Evolutionary conservation across 1,284 basidiomycete genomes (phyloP).

Genomic region (Tilletiaria anomala): DNA sequence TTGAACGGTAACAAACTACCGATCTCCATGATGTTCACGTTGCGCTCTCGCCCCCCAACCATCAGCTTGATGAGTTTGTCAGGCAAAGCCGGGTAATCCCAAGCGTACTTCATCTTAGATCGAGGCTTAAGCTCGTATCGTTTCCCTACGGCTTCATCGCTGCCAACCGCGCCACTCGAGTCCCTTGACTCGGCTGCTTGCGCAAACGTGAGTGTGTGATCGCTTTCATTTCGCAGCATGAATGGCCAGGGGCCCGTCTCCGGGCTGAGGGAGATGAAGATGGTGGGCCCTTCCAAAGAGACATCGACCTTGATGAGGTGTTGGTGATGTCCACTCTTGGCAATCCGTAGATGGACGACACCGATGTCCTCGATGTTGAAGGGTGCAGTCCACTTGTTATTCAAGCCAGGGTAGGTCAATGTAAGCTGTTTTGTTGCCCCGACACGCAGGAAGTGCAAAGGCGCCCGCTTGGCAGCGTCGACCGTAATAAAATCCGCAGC

Average conservation of each 20-base stretch:
- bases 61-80: slow-evolving; percentile 65
- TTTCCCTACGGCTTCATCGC: slow-evolving; percentile 25
- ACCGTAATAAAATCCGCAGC: slow-evolving; percentile 42
- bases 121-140: slow-evolving; percentile 51
- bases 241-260: slow-evolving; percentile 73
- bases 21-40: slow-evolving; percentile 89
- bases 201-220: slow-evolving; percentile 55
- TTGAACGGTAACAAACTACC: slow-evolving; percentile 82
- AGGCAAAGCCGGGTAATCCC: slow-evolving; percentile 78
- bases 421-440: slow-evolving; percentile 52
- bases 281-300: slow-evolving; percentile 69
- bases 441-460: slow-evolving; percentile 57
- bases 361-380: slow-evolving; percentile 89
- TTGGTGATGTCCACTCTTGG: slow-evolving; percentile 26
- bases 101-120: slow-evolving; percentile 60
- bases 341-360: slow-evolving; percentile 60
- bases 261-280: slow-evolving; percentile 63
- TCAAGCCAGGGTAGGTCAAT: slow-evolving; percentile 68
- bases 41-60: slow-evolving; percentile 53
- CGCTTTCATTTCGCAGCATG: slow-evolving; percentile 75
- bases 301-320: slow-evolving; percentile 69
- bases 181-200: slow-evolving; percentile 44
- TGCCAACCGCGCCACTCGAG: slow-evolving; percentile 1
- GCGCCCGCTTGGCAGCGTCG: slow-evolving; percentile 48
- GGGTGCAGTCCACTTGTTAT: slow-evolving; percentile 72